These are phyloP conservation scores for Coriolopsis trogii DNA, from an alignment of 1,284 basidiomycete species.

Conservation along the genomic window DNA sequence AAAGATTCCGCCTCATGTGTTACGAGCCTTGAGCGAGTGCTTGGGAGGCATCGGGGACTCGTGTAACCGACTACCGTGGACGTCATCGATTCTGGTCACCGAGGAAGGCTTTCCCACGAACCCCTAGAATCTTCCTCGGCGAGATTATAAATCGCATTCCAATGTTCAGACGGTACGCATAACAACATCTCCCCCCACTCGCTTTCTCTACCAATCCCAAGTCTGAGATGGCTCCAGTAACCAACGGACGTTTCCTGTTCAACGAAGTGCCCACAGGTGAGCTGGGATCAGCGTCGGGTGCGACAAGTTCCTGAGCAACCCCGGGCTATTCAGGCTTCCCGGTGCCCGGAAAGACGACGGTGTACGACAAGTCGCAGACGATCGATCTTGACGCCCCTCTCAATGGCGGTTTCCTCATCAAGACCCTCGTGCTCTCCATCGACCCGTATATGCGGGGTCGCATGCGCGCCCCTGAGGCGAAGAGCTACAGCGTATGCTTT, in stretches of 20 bases:
- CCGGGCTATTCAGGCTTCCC: slow-evolving; percentile 15
- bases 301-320: not conserved
- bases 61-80: too few relatives aligned
- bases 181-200: too few relatives aligned
- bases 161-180: too few relatives aligned
- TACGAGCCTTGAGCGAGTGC: too few relatives aligned
- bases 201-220: too few relatives aligned
- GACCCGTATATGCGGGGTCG: slow-evolving; percentile 50
- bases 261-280: slow-evolving; percentile 15
- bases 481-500: slow-evolving; percentile 18
- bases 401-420: slow-evolving; percentile 55
- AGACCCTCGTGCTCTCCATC: slow-evolving; percentile 48
- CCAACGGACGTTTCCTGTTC: slow-evolving; percentile 15
- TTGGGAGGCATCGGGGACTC: too few relatives aligned
- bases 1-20: too few relatives aligned
- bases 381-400: slow-evolving; percentile 55
- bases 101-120: too few relatives aligned
- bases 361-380: slow-evolving; percentile 46
- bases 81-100: too few relatives aligned
- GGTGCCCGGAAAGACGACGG: slow-evolving; percentile 48
- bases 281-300: not conserved
- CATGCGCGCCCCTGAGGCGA: slow-evolving; percentile 35
- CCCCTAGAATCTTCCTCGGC: too few relatives aligned
- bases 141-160: too few relatives aligned
- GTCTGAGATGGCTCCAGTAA: slow-evolving; percentile 17